Base-by-base conservation (phyloP, 2,329 filamentous ascomycete genomes). In the Penicillium sp. region DNA sequence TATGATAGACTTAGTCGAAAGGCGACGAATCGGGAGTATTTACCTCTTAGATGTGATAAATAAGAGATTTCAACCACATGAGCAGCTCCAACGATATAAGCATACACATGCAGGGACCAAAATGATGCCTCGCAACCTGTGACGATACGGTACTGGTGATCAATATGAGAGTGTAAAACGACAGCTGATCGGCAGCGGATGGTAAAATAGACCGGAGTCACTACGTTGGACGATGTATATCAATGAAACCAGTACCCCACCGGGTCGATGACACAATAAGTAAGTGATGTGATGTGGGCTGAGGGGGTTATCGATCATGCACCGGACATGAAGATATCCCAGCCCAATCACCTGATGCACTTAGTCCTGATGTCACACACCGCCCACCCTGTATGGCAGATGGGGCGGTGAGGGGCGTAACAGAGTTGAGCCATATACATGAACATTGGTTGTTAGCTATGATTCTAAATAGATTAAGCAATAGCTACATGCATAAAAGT, bases 271-370 rank as follows among this genome's bases (percentile, higher is more conserved):
- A 23, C 18, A 41, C 41, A 46, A 36, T 34, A 43, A 47, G 47
- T 26, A 45, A 56, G 19, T 30, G 47, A 49, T 53, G 53, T 26
- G 41, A 52, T 55, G 43, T 51, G 48, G 32, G 47, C 23, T 27
- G 47, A 57, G 48, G 51, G 55, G 40, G 47, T 41, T 41, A 57
- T 36, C 51, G 48, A 57, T 58, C 45, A 39, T n/a, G 35, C 43
- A 51, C 42, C 16, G 57, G 55, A 48, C 39, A 63, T 60, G 61
- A 63, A 60, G 60, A 60, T 64, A 62, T 64, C 58, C 59, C 55
- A 61, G 58, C 58, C 62, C 42, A 60, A 64, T 62, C 62, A 62
- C 57, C 57, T 62, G 61, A 63, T 50, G 40, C 35, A 52, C 48
- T 32, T 35, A 10, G 47, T 27, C 41, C 47, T 34, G 14, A 43